A percentile compares a stretch with the other conserved stretches of the same genome.
These are phyloP conservation scores for Zostera marina DNA, from an alignment of 116 monocot species.

Conservation along the genomic window DNA sequence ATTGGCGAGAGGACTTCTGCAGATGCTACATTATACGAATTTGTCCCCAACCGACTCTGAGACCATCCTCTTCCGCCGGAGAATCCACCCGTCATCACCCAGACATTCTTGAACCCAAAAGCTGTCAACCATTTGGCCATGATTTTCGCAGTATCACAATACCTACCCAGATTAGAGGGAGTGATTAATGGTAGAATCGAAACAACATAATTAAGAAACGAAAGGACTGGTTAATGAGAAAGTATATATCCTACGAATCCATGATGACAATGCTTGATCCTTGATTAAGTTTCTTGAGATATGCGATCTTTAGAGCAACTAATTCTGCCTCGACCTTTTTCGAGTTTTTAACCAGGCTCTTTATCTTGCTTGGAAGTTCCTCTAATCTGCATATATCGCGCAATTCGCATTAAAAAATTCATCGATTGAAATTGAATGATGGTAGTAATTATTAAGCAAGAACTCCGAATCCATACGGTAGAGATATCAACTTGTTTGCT, in stretches of 20 bases:
- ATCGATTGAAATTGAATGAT: not conserved
- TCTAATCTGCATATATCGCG: constrained; percentile 32
- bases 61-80: constrained; percentile 79
- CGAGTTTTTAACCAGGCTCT: constrained; percentile 45
- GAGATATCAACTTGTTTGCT: constrained; percentile 64
- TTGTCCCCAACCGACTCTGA: constrained; percentile 62
- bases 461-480: constrained; percentile 44
- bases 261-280: constrained; percentile 80
- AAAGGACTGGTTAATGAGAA: too few species aligned
- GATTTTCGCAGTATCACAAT: constrained; percentile 48
- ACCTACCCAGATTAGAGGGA: too few species aligned
- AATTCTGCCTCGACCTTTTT: constrained; percentile 91
- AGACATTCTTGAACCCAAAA: constrained; percentile 73
- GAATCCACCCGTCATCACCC: constrained; percentile 62
- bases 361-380: constrained; percentile 78
- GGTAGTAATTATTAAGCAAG: not conserved
- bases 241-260: constrained; percentile 47
- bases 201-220: too few species aligned
- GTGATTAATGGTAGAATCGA: too few species aligned
- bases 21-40: constrained; percentile 41
- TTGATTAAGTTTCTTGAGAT: constrained; percentile 64
- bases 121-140: constrained; percentile 60
- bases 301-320: constrained; percentile 80
- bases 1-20: constrained; percentile 55
- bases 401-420: not conserved